Conservation (phyloP, 169 alveolate genomes). For the Eimeria sp. region DNA sequence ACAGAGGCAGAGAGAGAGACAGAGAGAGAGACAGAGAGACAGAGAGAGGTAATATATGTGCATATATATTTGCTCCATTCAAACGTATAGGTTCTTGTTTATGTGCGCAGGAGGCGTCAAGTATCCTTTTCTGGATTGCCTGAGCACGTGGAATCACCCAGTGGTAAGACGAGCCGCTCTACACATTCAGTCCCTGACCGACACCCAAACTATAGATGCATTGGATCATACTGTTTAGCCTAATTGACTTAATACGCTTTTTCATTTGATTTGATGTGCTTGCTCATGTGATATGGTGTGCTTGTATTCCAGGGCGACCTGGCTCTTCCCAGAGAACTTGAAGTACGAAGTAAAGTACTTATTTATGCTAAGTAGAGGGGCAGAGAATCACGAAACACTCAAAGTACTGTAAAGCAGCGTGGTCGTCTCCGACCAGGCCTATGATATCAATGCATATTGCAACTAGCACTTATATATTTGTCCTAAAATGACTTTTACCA, state of each 20-base stretch:
- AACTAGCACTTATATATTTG: not conserved
- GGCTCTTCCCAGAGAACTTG: conserved; percentile 62
- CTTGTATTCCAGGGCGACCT: conserved; percentile 76
- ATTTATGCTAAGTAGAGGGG: no score
- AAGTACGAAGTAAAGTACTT: conserved; percentile 34
- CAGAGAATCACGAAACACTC: no score
- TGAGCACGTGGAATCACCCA: conserved; percentile 61
- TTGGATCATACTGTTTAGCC: no score
- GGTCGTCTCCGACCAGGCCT: not conserved
- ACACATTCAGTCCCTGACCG: no score
- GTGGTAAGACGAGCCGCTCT: conserved; percentile 8
- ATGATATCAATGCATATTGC: not conserved
- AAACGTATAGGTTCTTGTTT: no score
- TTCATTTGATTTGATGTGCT: not conserved
- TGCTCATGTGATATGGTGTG: not conserved
- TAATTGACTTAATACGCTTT: no score
- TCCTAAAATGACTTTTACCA: not conserved
- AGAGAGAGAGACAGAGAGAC: not conserved
- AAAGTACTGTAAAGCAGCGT: no score
- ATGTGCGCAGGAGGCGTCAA: not conserved
- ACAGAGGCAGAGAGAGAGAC: no score
- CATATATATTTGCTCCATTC: no score
- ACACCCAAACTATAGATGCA: no score
- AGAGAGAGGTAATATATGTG: no score
- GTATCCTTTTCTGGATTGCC: conserved; percentile 1